Evolutionary conservation across 208 protist species (phyloP).

Genomic region (Balamuthia mandrillaris): DNA sequence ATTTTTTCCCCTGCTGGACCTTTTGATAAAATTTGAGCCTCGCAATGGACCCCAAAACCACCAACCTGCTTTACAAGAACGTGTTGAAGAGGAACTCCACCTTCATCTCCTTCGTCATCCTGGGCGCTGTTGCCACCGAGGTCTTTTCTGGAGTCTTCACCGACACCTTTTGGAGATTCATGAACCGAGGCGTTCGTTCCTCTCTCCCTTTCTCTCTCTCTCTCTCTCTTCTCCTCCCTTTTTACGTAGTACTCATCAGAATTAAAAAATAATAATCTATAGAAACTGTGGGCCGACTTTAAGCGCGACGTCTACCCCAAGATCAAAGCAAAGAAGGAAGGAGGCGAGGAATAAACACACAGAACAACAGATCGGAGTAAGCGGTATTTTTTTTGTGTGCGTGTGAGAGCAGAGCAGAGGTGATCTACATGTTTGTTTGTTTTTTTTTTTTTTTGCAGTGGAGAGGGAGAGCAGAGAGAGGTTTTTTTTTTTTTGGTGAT

Average conservation of each 20-base stretch:
- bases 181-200: conserved; percentile 3
- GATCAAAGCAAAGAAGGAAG: conserved; percentile 3
- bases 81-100: conserved; percentile 32
- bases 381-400: background rate
- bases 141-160: background rate
- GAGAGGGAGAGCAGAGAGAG: too few relatives aligned
- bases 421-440: too few relatives aligned
- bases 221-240: background rate
- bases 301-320: background rate
- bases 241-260: background rate
- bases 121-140: background rate
- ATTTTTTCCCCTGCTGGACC: background rate
- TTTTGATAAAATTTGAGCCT: background rate
- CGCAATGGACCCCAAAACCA: background rate
- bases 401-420: background rate
- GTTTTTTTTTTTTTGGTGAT: too few relatives aligned
- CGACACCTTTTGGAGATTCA: background rate
- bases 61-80: conserved; percentile 29
- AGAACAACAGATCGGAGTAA: background rate
- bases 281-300: conserved; percentile 12
- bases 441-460: background rate
- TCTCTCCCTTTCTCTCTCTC: background rate
- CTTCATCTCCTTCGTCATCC: conserved; percentile 1
- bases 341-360: background rate
- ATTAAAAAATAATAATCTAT: background rate